Conservation (phyloP, 371 early-diverging fungal species). For the Gilbertella persicaria region DNA sequence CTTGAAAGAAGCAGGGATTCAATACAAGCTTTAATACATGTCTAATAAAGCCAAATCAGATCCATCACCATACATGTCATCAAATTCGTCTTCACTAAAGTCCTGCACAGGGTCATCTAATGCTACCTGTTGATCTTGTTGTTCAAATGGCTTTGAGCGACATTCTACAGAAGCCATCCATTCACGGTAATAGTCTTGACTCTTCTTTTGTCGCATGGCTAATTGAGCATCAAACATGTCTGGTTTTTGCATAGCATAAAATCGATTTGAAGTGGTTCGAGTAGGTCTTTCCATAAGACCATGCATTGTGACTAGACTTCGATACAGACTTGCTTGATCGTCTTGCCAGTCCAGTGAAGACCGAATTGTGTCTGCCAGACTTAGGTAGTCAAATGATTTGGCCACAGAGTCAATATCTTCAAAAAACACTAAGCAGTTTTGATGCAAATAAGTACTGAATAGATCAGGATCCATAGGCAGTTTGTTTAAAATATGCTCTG, state of each 20-base stretch:
- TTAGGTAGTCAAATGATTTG: constrained; percentile 16
- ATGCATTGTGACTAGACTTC: constrained; percentile 21
- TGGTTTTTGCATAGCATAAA: neutral
- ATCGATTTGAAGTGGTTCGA: neutral
- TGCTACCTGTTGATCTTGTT: neutral
- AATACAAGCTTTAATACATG: constrained; percentile 23
- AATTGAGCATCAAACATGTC: neutral
- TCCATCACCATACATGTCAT: constrained; percentile 38
- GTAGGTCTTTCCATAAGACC: constrained; percentile 26
- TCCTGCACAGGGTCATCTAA: constrained; percentile 7
- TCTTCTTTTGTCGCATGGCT: neutral
- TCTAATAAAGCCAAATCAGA: constrained; percentile 16
- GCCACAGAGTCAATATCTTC: constrained; percentile 20
- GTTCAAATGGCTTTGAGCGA: neutral
- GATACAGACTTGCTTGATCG: neutral
- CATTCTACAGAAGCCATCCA: neutral
- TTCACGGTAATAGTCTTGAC: neutral
- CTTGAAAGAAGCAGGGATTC: constrained; percentile 40
- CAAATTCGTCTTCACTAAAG: constrained; percentile 30
- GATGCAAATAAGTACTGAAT: constrained; percentile 29
- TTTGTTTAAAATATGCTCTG: constrained; percentile 31
- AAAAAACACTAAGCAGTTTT: constrained; percentile 24
- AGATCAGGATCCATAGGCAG: constrained; percentile 21
- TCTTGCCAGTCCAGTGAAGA: constrained; percentile 26
- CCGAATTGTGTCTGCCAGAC: constrained; percentile 29